Conservation (phyloP, 2,329 filamentous ascomycete species). For the Nemania serpens region DNA sequence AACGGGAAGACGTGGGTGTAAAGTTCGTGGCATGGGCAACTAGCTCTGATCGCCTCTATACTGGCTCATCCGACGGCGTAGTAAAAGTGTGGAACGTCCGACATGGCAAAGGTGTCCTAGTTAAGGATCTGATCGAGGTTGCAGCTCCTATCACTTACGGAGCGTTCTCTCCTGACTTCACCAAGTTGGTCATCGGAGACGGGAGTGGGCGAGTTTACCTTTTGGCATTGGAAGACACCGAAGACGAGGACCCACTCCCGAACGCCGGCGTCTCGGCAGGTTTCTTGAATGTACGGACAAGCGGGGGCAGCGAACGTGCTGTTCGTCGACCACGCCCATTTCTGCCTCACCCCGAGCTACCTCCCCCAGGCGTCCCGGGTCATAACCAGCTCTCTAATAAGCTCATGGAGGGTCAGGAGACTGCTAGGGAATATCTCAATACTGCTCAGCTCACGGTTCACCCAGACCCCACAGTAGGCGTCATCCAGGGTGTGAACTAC, state of each 20-base stretch:
- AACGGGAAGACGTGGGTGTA: conserved; percentile 63
- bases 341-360: conserved; percentile 56
- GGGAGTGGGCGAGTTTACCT: conserved; percentile 64
- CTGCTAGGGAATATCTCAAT: conserved; percentile 44
- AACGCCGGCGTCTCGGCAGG: conserved; percentile 22
- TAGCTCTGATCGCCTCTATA: conserved; percentile 62
- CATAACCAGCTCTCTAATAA: conserved; percentile 27
- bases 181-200: conserved; percentile 63
- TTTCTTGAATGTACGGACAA: conserved; percentile 45
- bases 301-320: conserved; percentile 37
- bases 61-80: conserved; percentile 65
- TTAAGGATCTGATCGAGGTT: conserved; percentile 59
- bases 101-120: conserved; percentile 47
- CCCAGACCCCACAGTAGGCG: conserved; percentile 55
- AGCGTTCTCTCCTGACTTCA: conserved; percentile 60
- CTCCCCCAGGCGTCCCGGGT: conserved; percentile 42
- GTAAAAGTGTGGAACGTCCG: conserved; percentile 68
- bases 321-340: conserved; percentile 54
- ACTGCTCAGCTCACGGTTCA: conserved; percentile 49
- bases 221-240: conserved; percentile 53
- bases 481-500: conserved; percentile 61
- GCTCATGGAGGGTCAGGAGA: conserved; percentile 36
- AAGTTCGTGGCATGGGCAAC: conserved; percentile 68
- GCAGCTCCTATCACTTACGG: conserved; percentile 62
- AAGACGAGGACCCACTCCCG: conserved; percentile 43